phyloP scores from a whole-genome alignment of 2,329 filamentous ascomycete species.

The Calonectria fujianensis region DNA sequence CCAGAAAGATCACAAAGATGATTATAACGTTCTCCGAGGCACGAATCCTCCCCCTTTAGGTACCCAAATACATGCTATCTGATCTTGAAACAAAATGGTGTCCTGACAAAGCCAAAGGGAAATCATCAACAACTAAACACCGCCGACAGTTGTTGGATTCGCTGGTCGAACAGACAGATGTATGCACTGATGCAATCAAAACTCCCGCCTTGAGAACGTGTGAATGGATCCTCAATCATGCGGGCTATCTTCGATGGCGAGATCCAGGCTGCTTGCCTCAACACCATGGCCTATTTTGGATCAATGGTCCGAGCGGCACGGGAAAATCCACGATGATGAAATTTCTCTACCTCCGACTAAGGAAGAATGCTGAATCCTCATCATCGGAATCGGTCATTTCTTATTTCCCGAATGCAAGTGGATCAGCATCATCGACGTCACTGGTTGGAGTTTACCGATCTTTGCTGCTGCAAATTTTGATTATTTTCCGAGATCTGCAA shows the following conservation, averaged over 20 bases:
- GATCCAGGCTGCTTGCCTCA: neutral
- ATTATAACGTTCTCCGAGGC: neutral
- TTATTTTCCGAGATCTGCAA: neutral
- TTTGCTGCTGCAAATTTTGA: neutral
- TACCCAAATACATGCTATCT: neutral
- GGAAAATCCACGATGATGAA: neutral
- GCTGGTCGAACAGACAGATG: neutral
- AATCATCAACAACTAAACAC: neutral
- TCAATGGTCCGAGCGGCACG: neutral
- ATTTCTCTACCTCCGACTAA: neutral
- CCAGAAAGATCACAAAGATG: neutral
- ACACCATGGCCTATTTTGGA: neutral
- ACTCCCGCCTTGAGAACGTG: neutral
- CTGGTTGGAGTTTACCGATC: neutral
- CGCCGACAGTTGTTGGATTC: neutral
- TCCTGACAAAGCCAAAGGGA: neutral
- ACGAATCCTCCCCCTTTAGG: neutral
- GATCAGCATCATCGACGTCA: neutral
- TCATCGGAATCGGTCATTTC: neutral
- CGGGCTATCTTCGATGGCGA: neutral
- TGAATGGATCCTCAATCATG: neutral
- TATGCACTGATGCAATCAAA: neutral
- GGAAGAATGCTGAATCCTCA: neutral
- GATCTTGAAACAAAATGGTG: neutral
- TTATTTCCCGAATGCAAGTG: neutral